Evolutionary conservation across 2,329 filamentous ascomycete genomes (phyloP), one percentile per base, ranked within the genome.

Genomic region (Scytalidium lignicola): DNA sequence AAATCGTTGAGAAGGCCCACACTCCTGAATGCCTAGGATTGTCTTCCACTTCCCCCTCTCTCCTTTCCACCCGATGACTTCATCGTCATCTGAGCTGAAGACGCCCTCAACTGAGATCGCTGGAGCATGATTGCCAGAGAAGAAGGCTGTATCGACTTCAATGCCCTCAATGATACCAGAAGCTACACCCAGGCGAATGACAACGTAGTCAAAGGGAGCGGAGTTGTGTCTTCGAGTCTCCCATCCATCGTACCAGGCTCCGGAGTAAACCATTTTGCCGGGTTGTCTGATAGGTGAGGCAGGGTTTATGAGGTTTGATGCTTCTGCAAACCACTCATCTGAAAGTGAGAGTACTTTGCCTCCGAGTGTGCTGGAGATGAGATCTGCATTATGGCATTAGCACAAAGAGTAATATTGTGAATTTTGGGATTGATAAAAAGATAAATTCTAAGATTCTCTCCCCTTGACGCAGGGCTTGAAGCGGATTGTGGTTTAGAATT

Each of bases 121-220:
- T 1, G 88, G 88, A 6, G 88, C 88, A 63, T 92, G 85, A 70
- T 92, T 92, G 52, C 88, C 88, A 51, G 79, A 83, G 75, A 92
- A 93, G 72, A 84, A 88, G 44, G 86, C 82, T 2, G 88, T 92
- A 69, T 92, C 87, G 55, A 92, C 76, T 69, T 92, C 88, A 43
- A 91, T 73, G 15, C 88, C 88, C 51, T 80, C 76, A 22, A 92
- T 79, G 15, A 75, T 84, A 43, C 87, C 88, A 1, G 83, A 88
- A 9, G 85, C 79, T 32, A 86, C 83, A 43, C 83, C 83, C 5
- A 86, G 73, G 48, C 81, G 77, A 53, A 86, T 75, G 51, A 85
- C 72, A 18, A 83, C 82, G 74, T 81, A 86, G 70, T 86, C 83
- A 58, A 85, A 85, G 0, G 77, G 72, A 51, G 75, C 77, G 10